Percentiles rank a stretch among this genome's conserved stretches.
Evolutionary conservation across 306 rosid species (phyloP).

Genomic region (Glycine tomentella): DNA sequence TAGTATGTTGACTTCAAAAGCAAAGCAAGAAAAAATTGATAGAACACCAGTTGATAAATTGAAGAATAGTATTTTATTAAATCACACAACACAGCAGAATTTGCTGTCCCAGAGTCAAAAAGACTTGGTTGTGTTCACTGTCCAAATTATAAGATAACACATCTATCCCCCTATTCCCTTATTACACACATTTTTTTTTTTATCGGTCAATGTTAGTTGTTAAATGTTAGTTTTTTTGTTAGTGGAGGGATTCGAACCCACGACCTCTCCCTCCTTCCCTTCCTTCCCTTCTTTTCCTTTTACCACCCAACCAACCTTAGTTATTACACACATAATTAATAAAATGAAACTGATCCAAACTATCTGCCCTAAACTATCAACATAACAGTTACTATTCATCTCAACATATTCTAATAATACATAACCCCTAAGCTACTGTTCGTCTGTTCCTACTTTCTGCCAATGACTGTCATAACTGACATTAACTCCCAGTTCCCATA

Average conservation of each 20-base stretch:
- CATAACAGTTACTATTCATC: background rate
- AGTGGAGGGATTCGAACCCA: too few relatives aligned
- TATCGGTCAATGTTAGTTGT: too few relatives aligned
- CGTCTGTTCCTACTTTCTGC: background rate
- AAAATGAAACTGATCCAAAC: background rate
- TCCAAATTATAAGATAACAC: background rate
- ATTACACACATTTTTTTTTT: background rate
- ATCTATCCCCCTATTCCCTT: background rate
- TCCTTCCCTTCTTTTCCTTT: too few relatives aligned
- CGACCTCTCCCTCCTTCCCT: too few relatives aligned
- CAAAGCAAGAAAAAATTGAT: constrained; percentile 22
- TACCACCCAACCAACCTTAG: too few relatives aligned
- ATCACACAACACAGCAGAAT: background rate
- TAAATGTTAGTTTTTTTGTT: too few relatives aligned
- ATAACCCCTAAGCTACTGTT: background rate
- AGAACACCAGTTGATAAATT: background rate
- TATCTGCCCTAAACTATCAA: too few relatives aligned
- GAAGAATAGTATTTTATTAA: background rate
- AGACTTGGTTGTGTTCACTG: background rate
- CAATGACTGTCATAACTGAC: background rate
- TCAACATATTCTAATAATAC: too few relatives aligned
- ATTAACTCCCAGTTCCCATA: background rate
- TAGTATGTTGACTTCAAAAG: constrained; percentile 49
- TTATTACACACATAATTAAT: too few relatives aligned
- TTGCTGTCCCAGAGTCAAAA: background rate